Evolutionary conservation across 2,329 filamentous ascomycete species (phyloP).

Genomic region (Talaromyces islandicus): DNA sequence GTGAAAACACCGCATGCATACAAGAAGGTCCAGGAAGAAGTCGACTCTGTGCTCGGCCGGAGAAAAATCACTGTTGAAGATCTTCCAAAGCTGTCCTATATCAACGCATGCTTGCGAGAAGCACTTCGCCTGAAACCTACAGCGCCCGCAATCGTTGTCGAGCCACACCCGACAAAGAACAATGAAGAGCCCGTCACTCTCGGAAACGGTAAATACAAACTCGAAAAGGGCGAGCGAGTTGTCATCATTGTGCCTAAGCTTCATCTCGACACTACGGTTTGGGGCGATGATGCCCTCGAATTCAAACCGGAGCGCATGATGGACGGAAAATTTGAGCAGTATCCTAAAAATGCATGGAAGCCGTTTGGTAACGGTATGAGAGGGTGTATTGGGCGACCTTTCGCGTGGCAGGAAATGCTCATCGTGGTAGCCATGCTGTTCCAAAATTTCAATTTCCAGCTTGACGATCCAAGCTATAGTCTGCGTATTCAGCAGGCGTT

Average conservation of each 20-base stretch:
- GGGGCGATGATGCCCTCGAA: slow-evolving; percentile 57
- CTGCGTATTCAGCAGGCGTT: slow-evolving; percentile 34
- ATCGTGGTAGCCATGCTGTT: slow-evolving; percentile 58
- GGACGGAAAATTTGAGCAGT: slow-evolving; percentile 60
- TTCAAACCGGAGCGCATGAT: slow-evolving; percentile 69
- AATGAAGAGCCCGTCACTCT: slow-evolving; percentile 41
- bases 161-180: slow-evolving; percentile 40
- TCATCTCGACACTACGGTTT: slow-evolving; percentile 60
- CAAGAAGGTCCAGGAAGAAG: slow-evolving; percentile 59
- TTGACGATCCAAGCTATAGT: slow-evolving; percentile 50
- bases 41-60: slow-evolving; percentile 59
- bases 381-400: slow-evolving; percentile 65
- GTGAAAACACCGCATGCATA: slow-evolving; percentile 58
- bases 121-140: slow-evolving; percentile 57
- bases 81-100: slow-evolving; percentile 59
- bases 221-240: slow-evolving; percentile 50
- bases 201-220: slow-evolving; percentile 56
- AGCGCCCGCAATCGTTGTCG: slow-evolving; percentile 49
- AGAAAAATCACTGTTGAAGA: slow-evolving; percentile 56
- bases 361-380: slow-evolving; percentile 69
- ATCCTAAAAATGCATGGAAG: slow-evolving; percentile 62
- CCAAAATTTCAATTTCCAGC: slow-evolving; percentile 64
- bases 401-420: slow-evolving; percentile 68
- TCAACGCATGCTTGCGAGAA: slow-evolving; percentile 60
- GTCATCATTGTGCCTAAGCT: slow-evolving; percentile 46